These are phyloP conservation scores for Viridothelium virens DNA, from an alignment of 495 filamentous ascomycete genomes.

Conservation along the genomic window DNA sequence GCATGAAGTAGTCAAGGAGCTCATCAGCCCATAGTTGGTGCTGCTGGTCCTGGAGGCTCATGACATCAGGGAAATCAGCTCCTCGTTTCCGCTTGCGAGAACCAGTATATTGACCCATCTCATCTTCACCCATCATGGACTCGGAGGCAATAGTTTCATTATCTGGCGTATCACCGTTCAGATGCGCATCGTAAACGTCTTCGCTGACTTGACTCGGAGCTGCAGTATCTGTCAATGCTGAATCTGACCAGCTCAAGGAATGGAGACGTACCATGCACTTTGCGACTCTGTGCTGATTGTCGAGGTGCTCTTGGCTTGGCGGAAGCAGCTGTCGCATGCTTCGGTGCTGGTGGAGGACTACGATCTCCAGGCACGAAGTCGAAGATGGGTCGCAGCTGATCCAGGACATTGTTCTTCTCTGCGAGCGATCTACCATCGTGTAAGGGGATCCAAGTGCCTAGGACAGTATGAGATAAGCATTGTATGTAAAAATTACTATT, in stretches of 20 bases:
- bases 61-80: conserved; percentile 47
- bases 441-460: conserved; percentile 94
- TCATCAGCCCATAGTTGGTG: conserved; percentile 86
- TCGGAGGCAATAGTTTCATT: conserved; percentile 71
- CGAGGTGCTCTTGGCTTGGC: conserved; percentile 59
- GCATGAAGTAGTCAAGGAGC: conserved; percentile 89
- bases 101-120: conserved; percentile 60
- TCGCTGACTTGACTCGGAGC: conserved; percentile 42
- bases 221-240: conserved; percentile 5
- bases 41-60: conserved; percentile 65
- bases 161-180: conserved; percentile 73
- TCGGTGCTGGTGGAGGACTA: conserved; percentile 87
- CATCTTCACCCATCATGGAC: conserved; percentile 75
- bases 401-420: conserved; percentile 72
- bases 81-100: conserved; percentile 72
- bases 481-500: conserved; percentile 10
- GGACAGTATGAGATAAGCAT: neutral
- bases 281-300: conserved; percentile 23
- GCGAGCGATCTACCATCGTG: conserved; percentile 72
- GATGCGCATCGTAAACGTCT: conserved; percentile 40
- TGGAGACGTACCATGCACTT: conserved; percentile 11
- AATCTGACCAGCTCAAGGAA: neutral
- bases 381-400: conserved; percentile 77
- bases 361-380: conserved; percentile 76
- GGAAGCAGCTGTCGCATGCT: conserved; percentile 65